phyloP scores from a whole-genome alignment of 192 early-diverging fungal genomes.

The Dissophora ornata region DNA sequence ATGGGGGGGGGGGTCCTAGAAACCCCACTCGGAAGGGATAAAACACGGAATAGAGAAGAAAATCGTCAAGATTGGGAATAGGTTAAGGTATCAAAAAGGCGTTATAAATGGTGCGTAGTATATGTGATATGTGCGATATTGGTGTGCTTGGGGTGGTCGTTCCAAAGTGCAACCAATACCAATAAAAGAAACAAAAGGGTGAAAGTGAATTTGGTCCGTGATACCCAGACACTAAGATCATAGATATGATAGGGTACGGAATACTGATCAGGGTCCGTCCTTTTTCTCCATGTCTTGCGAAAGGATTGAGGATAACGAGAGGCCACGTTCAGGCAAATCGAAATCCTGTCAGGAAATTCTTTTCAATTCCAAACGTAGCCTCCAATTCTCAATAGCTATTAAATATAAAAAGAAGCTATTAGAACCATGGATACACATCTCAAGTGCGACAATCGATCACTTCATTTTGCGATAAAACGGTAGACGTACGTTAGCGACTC shows the following conservation, averaged over 20 bases:
- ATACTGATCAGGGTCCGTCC: neutral
- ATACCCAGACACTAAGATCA: neutral
- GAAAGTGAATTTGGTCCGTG: neutral
- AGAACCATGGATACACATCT: too few species aligned
- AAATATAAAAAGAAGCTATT: neutral
- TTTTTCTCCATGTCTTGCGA: too few species aligned
- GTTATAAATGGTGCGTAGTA: neutral
- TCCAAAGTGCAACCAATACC: neutral
- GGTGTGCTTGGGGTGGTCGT: neutral
- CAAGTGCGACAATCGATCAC: too few species aligned
- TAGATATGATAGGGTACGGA: constrained; percentile 2
- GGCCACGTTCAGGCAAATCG: constrained; percentile 29
- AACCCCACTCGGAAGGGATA: too few species aligned
- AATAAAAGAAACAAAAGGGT: neutral
- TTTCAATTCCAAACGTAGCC: constrained; percentile 48
- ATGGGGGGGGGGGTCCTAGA: too few species aligned
- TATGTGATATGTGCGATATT: neutral
- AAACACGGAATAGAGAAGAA: neutral
- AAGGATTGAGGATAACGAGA: constrained; percentile 16
- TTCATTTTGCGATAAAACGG: neutral
- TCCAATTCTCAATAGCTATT: constrained; percentile 45
- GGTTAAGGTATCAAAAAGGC: too few species aligned
- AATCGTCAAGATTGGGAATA: too few species aligned
- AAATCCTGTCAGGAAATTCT: constrained; percentile 29
- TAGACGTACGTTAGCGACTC: constrained; percentile 41